Base-by-base conservation (phyloP, 1,139 yeast genomes). In the Debaryomyces fabryi region DNA sequence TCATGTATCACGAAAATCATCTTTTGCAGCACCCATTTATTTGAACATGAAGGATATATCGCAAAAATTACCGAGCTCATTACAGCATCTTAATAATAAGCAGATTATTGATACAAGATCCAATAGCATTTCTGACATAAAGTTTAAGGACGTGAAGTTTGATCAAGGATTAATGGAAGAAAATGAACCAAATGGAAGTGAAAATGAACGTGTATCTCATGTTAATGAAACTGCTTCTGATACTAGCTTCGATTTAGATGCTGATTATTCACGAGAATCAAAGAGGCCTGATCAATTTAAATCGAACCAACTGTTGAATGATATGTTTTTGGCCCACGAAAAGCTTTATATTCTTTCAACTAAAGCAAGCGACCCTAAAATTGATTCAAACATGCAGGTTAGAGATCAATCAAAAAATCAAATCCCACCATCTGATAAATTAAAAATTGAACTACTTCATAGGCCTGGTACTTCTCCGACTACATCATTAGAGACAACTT, bases 321-420 rank as follows among this genome's bases (percentile, higher is more conserved):
- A 69, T 9, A 54, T 74, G 23, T 65, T 71, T 41, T 40, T 59
- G 0, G 63, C 65, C 1, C 80, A 74, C 52, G 78, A 74, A 46
- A 63, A 64, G 46, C 58, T 74, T 10, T 73, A 58, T 47, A 52
- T 58, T 4, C 48, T 61, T 13, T 53, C 59, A 3, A 53, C 58
- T 1, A 44, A 47, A 12, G 53, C 54, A 2, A 52, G 56, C 8
- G 52, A 49, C 16, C 18, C 36, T 10, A 25, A 27, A 30, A 16
- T 30, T 30, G 58, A 54, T 25, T 44, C 53, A 9, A 48, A 42
- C 24, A 49, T 44, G 38, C 18, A 20, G 4, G 13, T 34, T 12
- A 40, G 36, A 21, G 60, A 25, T 50, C 55, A 16, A 49, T 45
- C 18, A 43, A 46, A 27, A 43, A 42, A 23, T 47, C 55, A 55